A percentile compares a stretch with the other conserved stretches of the same genome.
These are phyloP conservation scores for Backusella psychrophila DNA, from an alignment of 192 early-diverging fungal species.

Conservation along the genomic window DNA sequence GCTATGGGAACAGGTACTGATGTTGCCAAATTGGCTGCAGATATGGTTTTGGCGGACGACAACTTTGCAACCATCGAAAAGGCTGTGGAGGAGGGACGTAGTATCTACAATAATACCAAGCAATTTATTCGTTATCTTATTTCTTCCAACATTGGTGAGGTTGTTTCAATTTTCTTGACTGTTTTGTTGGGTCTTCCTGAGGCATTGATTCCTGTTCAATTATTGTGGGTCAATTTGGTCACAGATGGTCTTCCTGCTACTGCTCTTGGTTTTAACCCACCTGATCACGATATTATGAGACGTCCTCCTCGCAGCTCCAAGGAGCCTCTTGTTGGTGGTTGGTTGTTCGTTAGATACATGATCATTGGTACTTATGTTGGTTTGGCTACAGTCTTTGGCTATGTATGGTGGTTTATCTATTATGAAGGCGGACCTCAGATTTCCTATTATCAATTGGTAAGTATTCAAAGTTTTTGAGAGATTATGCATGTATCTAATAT, in stretches of 20 bases:
- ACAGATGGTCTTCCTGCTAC: slow-evolving; percentile 98
- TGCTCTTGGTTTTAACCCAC: slow-evolving; percentile 96
- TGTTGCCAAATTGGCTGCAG: slow-evolving; percentile 96
- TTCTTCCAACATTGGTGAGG: slow-evolving; percentile 98
- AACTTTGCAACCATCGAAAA: slow-evolving; percentile 99
- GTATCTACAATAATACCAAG: slow-evolving; percentile 99
- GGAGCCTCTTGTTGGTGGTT: slow-evolving; percentile 89
- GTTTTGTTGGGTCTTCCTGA: slow-evolving; percentile 96
- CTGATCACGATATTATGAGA: slow-evolving; percentile 96
- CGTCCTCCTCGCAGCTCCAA: slow-evolving; percentile 78
- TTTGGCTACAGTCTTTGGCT: slow-evolving; percentile 90
- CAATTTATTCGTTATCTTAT: slow-evolving; percentile 99
- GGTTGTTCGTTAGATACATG: slow-evolving; percentile 96
- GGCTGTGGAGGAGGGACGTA: slow-evolving; percentile 96
- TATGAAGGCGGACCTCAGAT: slow-evolving; percentile 88
- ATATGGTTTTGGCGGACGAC: slow-evolving; percentile 97
- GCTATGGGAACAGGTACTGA: slow-evolving; percentile 99
- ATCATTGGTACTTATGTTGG: slow-evolving; percentile 93
- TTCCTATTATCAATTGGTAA: slow-evolving; percentile 81
- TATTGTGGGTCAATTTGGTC: slow-evolving; percentile 99
- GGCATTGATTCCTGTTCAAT: slow-evolving; percentile 95
- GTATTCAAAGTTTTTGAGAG: slow-evolving; percentile 3
- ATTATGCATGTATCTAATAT: too few relatives aligned
- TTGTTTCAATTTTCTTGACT: slow-evolving; percentile 96
- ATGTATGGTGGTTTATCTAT: slow-evolving; percentile 99